Percentiles rank a stretch among this genome's conserved stretches.
Evolutionary conservation across 345 rosid genomes (phyloP).

Genomic region (Eucalyptus leucophloia): DNA sequence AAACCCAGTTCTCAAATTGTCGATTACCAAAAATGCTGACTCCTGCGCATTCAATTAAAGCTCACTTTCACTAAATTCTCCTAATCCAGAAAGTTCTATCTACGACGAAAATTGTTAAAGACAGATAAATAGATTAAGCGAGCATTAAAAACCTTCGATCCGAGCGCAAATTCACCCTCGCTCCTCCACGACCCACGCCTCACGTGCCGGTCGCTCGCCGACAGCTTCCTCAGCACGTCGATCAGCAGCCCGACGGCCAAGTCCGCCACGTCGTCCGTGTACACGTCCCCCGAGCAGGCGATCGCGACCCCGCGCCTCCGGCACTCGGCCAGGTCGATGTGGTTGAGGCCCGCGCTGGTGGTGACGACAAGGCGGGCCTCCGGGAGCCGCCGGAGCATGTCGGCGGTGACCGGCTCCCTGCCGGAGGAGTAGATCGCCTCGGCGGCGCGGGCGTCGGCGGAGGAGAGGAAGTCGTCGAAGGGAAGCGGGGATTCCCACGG

Average conservation of each 20-base stretch:
- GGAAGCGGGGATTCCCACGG: constrained; percentile 20
- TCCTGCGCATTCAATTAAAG: background rate
- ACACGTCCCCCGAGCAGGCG: background rate
- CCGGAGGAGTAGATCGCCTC: constrained; percentile 18
- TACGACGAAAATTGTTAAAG: too few species aligned
- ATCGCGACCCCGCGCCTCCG: constrained; percentile 15
- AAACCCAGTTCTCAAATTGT: background rate
- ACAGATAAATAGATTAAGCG: background rate
- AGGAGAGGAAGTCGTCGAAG: constrained; percentile 15
- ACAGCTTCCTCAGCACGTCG: constrained; percentile 8
- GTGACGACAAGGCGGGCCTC: constrained; percentile 7
- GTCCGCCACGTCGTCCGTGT: constrained; percentile 18
- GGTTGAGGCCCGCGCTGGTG: constrained; percentile 18
- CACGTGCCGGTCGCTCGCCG: constrained; percentile 9
- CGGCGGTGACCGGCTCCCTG: constrained; percentile 1
- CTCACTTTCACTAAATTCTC: background rate
- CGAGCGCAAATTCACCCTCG: constrained; percentile 9
- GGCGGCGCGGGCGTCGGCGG: constrained; percentile 12
- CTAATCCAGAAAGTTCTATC: too few species aligned
- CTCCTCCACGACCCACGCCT: constrained; percentile 7
- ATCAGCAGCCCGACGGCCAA: constrained; percentile 16
- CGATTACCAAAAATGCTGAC: background rate
- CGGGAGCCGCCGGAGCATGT: constrained; percentile 8
- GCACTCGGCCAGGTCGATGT: constrained; percentile 21
- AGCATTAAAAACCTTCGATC: constrained; percentile 5